A percentile compares a stretch with the other conserved stretches of the same genome.
Evolutionary conservation across 179 eudicot genomes (phyloP).

Genomic region (Amaranthus tricolor): DNA sequence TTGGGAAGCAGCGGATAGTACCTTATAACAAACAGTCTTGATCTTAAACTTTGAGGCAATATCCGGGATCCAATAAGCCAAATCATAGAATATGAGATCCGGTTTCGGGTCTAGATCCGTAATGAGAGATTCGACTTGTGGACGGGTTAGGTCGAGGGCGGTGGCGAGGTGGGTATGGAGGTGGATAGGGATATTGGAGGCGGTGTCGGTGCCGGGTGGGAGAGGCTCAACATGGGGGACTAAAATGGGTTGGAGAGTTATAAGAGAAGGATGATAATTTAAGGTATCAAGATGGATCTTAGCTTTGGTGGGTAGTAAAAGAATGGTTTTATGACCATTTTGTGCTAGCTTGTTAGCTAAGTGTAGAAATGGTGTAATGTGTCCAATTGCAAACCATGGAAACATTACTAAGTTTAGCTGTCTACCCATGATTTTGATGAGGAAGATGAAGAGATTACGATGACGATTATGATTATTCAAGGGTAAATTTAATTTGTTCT

Average conservation of each 20-base stretch:
- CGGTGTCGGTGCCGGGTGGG: constrained; percentile 58
- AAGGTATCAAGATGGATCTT: constrained; percentile 24
- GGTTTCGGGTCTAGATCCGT: constrained; percentile 28
- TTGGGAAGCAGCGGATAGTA: constrained; percentile 52
- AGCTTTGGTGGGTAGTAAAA: constrained; percentile 53
- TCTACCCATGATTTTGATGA: constrained; percentile 8
- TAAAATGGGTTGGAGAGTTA: constrained; percentile 42
- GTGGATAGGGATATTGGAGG: constrained; percentile 62
- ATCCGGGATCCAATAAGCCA: constrained; percentile 60
- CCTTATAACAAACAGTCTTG: constrained; percentile 55
- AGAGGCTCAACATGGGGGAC: constrained; percentile 56
- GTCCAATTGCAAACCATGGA: constrained; percentile 84
- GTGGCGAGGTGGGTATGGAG: constrained; percentile 48
- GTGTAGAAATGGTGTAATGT: constrained; percentile 71
- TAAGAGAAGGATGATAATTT: constrained; percentile 41
- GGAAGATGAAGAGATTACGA: background rate
- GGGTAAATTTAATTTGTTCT: too few species aligned
- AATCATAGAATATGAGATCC: constrained; percentile 52
- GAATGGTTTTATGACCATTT: constrained; percentile 53
- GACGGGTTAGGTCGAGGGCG: constrained; percentile 52
- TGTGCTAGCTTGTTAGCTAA: constrained; percentile 64
- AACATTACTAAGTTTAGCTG: constrained; percentile 62
- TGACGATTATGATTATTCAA: too few species aligned
- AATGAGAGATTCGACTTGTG: constrained; percentile 33
- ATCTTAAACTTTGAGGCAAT: constrained; percentile 41